A percentile compares a stretch with the other conserved stretches of the same genome.
Evolutionary conservation across 139 green algal species (phyloP).

Genomic region (Auxenochlorella pyrenoidosa): DNA sequence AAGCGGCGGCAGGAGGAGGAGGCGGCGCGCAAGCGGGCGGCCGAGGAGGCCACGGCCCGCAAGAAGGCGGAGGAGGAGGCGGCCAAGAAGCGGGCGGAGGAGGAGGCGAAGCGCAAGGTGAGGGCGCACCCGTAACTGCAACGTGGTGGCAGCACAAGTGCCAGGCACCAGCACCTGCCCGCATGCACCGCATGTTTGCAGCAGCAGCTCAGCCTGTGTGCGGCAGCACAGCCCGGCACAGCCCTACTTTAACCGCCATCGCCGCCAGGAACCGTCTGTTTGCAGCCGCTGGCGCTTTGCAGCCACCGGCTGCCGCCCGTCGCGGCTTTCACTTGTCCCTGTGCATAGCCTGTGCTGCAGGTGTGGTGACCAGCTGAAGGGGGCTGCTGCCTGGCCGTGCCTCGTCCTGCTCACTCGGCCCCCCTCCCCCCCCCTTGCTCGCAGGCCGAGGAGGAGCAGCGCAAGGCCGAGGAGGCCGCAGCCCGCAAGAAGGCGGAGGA

Average conservation of each 20-base stretch:
- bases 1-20: slow-evolving; percentile 15
- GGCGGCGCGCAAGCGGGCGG: slow-evolving; percentile 5
- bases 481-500: slow-evolving; percentile 8
- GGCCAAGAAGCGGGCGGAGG: not conserved
- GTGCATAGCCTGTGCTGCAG: not conserved
- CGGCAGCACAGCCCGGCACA: no score
- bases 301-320: no score
- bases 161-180: no score
- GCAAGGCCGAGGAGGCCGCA: not conserved
- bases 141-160: no score
- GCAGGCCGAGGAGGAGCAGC: slow-evolving; percentile 10
- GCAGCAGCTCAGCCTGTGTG: no score
- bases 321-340: no score
- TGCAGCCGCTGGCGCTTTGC: no score
- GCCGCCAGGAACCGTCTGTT: no score
- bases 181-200: no score
- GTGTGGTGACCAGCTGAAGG: not conserved
- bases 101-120: slow-evolving; percentile 13
- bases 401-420: not conserved
- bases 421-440: not conserved
- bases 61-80: slow-evolving; percentile 6
- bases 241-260: no score
- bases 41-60: not conserved
- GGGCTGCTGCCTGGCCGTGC: not conserved
- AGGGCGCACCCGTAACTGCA: no score